Base-by-base conservation (phyloP, 1,284 basidiomycete genomes). In the Peniophora sp. region DNA sequence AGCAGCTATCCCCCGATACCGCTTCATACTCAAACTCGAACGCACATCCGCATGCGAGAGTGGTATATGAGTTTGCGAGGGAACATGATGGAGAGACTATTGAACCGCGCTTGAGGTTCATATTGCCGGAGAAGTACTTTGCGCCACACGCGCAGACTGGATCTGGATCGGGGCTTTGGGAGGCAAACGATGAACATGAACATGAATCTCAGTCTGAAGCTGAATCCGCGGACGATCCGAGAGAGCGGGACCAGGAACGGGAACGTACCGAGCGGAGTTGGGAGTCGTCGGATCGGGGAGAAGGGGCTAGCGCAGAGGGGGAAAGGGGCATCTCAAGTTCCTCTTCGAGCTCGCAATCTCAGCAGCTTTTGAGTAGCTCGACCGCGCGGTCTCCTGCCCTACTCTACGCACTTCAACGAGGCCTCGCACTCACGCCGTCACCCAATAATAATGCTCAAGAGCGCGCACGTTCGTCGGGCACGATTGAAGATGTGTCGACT, bases 51-150 rank as follows among this genome's bases (percentile, higher is more conserved):
- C 38, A n/a, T 20, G 16, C 38, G 16, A 52, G 65, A 49, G 69
- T 79, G 44, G 65, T 75, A 9, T 85, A 86, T 58, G 81, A 86
- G 61, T 66, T 85, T 49, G 68, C 68, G 44, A 64, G 66, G 27
- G 65, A 68, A 36, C 70, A 72, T 1, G 74, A 76, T 39, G 27
- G 27, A 32, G 27, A 32, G 27, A 67, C 66, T 34, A 73, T 80
- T 38, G 74, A 83, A 53, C 81, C 83, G 2, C 74, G 75, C 24
- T 64, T 84, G 51, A 67, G 78, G 43, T 63, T 87, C 25, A 75
- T 71, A 57, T 61, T 78, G 20, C 58, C 58, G 8, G n/a, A 41
- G 5, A 6, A 8, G 16, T n/a, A n/a, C 38, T n/a, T 41, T 20
- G 38, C 38, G 38, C n/a, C 38, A 41, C 38, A n/a, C 8, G 38